A percentile compares a stretch with the other conserved stretches of the same genome.
Evolutionary conservation across 2,329 filamentous ascomycete species (phyloP).

Genomic region (Aspergillus novofumigatus): DNA sequence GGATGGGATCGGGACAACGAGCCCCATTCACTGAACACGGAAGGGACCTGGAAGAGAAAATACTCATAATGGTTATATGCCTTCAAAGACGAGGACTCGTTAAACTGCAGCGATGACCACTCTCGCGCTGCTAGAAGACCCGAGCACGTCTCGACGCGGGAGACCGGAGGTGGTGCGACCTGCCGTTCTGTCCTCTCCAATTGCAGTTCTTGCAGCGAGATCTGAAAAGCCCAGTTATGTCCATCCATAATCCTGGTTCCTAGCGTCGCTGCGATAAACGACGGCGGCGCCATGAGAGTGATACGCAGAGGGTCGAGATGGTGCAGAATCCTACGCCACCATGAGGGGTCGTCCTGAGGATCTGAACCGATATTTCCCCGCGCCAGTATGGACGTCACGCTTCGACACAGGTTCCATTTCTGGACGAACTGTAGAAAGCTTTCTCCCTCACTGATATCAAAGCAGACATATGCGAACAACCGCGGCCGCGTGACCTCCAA

Average conservation of each 20-base stretch:
- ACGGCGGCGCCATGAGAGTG: constrained; percentile 58
- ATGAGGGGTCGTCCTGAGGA: constrained; percentile 31
- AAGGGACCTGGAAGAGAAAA: constrained; percentile 61
- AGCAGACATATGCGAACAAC: constrained; percentile 55
- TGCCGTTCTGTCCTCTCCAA: constrained; percentile 28
- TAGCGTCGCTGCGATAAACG: constrained; percentile 58
- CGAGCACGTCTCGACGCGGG: constrained; percentile 19
- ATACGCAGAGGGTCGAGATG: constrained; percentile 52
- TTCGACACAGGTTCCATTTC: constrained; percentile 25
- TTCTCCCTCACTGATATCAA: constrained; percentile 33
- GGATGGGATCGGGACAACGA: constrained; percentile 23
- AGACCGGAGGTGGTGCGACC: constrained; percentile 21
- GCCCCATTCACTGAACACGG: constrained; percentile 51
- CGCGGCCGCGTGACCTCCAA: constrained; percentile 48
- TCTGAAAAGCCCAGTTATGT: constrained; percentile 62
- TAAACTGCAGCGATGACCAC: constrained; percentile 64
- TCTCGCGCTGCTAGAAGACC: constrained; percentile 56
- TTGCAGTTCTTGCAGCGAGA: constrained; percentile 58
- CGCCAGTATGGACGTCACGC: constrained; percentile 48
- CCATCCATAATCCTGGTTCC: constrained; percentile 54
- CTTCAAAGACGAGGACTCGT: constrained; percentile 70
- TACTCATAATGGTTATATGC: constrained; percentile 70
- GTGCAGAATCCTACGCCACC: constrained; percentile 56
- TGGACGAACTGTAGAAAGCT: constrained; percentile 39
- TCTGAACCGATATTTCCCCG: constrained; percentile 41